Evolutionary conservation across 139 green algal genomes (phyloP).

Genomic region (Edaphochlamys debaryana): DNA sequence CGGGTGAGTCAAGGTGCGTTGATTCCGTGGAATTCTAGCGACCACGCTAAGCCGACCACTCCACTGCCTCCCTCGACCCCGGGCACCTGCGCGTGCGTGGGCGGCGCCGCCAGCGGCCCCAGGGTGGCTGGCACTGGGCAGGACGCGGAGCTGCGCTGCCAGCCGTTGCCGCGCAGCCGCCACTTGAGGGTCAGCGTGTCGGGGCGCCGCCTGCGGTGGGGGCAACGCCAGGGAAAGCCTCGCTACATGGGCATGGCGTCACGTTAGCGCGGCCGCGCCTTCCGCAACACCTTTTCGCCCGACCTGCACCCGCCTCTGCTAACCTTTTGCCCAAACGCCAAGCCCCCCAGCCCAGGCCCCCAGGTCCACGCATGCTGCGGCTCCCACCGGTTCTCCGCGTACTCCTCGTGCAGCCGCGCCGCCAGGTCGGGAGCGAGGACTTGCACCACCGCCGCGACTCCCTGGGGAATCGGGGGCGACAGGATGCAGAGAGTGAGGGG

Average conservation of each 20-base stretch:
- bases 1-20: not conserved
- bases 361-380: not conserved
- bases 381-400: constrained; percentile 43
- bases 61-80: not conserved
- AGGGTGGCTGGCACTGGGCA: constrained; percentile 57
- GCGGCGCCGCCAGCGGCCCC: not conserved
- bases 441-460: constrained; percentile 41
- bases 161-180: constrained; percentile 64
- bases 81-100: constrained; percentile 6
- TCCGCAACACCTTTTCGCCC: no score
- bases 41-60: no score
- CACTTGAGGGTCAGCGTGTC: constrained; percentile 77
- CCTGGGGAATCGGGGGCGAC: no score
- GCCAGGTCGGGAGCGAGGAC: constrained; percentile 82
- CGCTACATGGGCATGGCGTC: no score
- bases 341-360: no score
- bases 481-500: no score
- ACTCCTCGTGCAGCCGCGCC: constrained; percentile 70
- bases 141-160: constrained; percentile 62
- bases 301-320: no score
- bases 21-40: not conserved
- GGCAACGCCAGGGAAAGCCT: not conserved
- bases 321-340: no score
- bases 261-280: no score
- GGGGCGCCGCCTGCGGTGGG: constrained; percentile 42